Conservation (phyloP, 495 filamentous ascomycete genomes). For the Lasiosphaeria hispida region DNA sequence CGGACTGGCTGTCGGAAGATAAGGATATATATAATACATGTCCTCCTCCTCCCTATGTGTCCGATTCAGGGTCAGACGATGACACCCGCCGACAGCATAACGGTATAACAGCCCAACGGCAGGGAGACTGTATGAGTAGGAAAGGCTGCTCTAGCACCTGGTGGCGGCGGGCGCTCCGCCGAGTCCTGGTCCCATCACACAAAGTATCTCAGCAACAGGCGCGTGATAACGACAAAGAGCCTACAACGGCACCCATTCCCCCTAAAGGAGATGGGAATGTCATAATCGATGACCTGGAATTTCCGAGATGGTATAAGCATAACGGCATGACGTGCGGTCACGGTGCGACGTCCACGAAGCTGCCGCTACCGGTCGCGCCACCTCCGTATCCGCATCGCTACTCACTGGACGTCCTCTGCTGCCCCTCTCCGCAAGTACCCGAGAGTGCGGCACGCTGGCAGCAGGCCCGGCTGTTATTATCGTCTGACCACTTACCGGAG, state of each 20-base stretch:
- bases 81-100: not conserved
- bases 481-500: not conserved
- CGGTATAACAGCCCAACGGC: constrained; percentile 4
- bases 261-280: too few species aligned
- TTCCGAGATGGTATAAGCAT: constrained; percentile 8
- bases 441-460: not conserved
- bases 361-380: constrained; percentile 5
- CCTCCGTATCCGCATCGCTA: not conserved
- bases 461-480: not conserved
- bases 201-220: not conserved
- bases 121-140: constrained; percentile 5
- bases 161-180: constrained; percentile 11
- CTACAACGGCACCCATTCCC: not conserved
- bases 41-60: constrained; percentile 12
- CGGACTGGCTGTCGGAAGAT: constrained; percentile 1
- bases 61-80: constrained; percentile 2
- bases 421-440: not conserved
- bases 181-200: constrained; percentile 2
- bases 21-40: not conserved
- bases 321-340: constrained; percentile 14
- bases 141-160: constrained; percentile 6
- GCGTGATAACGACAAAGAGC: too few species aligned
- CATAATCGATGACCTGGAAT: not conserved
- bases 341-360: constrained; percentile 7
- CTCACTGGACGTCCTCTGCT: not conserved